Conservation (phyloP, 2,329 filamentous ascomycete species). For the Monosporascus sp. region DNA sequence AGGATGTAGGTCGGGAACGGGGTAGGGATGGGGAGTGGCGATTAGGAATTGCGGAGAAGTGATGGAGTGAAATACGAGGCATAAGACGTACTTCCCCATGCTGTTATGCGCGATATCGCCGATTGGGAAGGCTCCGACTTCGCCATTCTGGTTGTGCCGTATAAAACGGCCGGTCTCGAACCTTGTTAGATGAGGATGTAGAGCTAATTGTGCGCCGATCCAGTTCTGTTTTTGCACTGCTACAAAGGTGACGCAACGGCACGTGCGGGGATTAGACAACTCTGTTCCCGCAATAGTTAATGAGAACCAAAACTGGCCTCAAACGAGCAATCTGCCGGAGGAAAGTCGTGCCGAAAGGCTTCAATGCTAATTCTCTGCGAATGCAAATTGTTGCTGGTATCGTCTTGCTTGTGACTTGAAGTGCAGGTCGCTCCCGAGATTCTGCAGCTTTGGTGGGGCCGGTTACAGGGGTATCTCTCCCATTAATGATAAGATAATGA, state of each 20-base stretch:
- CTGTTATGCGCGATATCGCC: conserved; percentile 31
- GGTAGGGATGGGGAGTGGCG: not conserved
- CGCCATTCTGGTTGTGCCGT: conserved; percentile 22
- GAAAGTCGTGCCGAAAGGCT: no score
- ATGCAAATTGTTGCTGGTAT: not conserved
- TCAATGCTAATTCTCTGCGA: no score
- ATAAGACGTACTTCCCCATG: conserved; percentile 45
- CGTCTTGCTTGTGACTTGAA: not conserved
- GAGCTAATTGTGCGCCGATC: no score
- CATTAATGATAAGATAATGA: no score
- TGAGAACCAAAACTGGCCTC: no score
- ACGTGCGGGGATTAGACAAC: no score
- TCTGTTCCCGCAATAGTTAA: no score
- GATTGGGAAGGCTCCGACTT: conserved; percentile 26
- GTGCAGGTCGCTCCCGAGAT: not conserved
- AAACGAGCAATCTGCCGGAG: no score
- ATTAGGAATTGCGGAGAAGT: not conserved
- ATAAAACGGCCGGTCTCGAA: not conserved
- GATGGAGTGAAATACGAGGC: not conserved
- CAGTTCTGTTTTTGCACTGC: no score
- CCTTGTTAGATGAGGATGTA: not conserved
- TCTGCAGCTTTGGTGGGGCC: not conserved
- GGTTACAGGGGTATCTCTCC: no score
- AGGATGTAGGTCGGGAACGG: not conserved
- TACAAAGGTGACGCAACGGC: no score